Evolutionary conservation across 768 basidiomycete genomes (phyloP), one percentile per base, ranked within the genome.

Genomic region (Mycena albidolilacea): DNA sequence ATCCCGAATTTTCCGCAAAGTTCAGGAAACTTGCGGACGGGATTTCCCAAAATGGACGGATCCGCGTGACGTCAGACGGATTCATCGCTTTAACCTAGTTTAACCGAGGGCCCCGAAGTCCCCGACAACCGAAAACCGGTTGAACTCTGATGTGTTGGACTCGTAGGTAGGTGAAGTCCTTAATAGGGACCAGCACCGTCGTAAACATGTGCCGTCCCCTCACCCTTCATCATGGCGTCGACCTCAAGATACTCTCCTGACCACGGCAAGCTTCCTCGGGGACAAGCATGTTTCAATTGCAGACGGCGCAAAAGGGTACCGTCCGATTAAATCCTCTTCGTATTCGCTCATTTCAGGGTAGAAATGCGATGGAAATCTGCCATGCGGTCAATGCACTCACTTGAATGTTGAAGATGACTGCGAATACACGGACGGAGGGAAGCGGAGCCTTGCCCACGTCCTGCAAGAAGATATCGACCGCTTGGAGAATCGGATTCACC

Each of bases 361-460:
- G 68, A 69, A 60, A 46, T 71, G 70, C 58, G 70, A 71, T 23
- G 70, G 70, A 35, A 71, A 71, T 41, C 38, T 65, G 3, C 70
- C 70, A 15, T 71, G 70, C 58, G 38, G 70, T 30, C 70, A 71
- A 60, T 71, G 70, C 23, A 65, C 35, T 5, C 70, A 62, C 46
- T 58, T 71, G 10, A 39, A 71, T 12, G 60, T 64, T 3, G 70
- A 71, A 39, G 70, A 71, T 15, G 70, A 71, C 21, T 71, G 70
- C 30, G 64, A 71, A 65, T 71, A 71, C 39, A 58, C 41, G 7
- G 70, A 71, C 30, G 17, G 17, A 1, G 70, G 38, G 11, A 71
- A 65, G 58, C 70, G 63, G 8, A 48, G 44, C 17, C 44, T 65
- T 7, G 43, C 64, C 15, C 55, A 59, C 15, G 65, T 71, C 37